Conservation (phyloP, 2,329 filamentous ascomycete genomes). For the Colletotrichum euphorbiae region DNA sequence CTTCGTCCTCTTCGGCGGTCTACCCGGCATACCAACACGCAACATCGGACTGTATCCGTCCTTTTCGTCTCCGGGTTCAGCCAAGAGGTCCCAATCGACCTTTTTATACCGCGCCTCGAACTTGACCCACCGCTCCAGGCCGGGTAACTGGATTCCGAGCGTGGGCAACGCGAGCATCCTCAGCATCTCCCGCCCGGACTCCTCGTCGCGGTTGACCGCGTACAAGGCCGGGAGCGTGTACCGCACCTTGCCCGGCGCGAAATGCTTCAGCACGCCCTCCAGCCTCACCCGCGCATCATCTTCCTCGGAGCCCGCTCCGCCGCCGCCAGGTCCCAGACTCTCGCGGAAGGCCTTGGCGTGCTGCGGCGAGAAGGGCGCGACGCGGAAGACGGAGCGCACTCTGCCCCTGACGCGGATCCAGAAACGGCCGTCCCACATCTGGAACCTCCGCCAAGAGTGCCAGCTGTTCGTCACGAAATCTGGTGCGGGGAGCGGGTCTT, state of each 20-base stretch:
- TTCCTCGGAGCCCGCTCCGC: slow-evolving; percentile 16
- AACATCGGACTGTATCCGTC: neutral
- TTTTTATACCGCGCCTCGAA: slow-evolving; percentile 64
- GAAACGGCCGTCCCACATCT: slow-evolving; percentile 70
- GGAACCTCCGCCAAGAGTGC: slow-evolving; percentile 49
- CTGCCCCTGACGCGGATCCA: slow-evolving; percentile 66
- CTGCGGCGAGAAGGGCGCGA: slow-evolving; percentile 59
- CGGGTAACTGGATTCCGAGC: slow-evolving; percentile 60
- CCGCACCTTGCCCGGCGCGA: slow-evolving; percentile 66
- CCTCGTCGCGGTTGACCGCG: slow-evolving; percentile 48
- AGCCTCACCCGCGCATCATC: slow-evolving; percentile 48
- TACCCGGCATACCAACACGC: neutral
- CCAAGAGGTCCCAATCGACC: slow-evolving; percentile 56
- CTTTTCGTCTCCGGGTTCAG: slow-evolving; percentile 9
- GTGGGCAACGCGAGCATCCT: slow-evolving; percentile 66
- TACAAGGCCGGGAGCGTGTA: slow-evolving; percentile 69
- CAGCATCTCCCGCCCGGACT: slow-evolving; percentile 43
- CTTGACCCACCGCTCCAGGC: slow-evolving; percentile 59
- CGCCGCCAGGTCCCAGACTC: slow-evolving; percentile 46
- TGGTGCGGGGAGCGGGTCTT: neutral
- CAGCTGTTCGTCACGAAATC: slow-evolving; percentile 32
- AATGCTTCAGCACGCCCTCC: slow-evolving; percentile 57
- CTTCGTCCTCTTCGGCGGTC: neutral
- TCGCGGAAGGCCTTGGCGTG: slow-evolving; percentile 62
- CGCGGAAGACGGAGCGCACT: slow-evolving; percentile 53